Percentiles rank a stretch among this genome's conserved stretches.
These are phyloP conservation scores for Gyromitra esculenta DNA, from an alignment of 2,329 filamentous ascomycete genomes.

Conservation along the genomic window DNA sequence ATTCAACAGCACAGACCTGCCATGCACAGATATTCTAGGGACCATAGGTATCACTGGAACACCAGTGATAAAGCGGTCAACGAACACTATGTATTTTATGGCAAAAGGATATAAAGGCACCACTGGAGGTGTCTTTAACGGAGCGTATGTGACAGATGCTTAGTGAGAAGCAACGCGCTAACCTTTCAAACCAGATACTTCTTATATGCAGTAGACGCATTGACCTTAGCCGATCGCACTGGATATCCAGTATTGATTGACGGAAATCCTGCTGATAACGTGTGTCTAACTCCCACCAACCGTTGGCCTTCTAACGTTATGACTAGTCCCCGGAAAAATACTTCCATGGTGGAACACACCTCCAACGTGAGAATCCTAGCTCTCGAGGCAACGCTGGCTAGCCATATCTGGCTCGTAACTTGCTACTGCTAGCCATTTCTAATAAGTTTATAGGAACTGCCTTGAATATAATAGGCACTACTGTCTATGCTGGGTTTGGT, in stretches of 20 bases:
- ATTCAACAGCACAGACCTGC: conserved; percentile 29
- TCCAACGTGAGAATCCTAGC: conserved; percentile 1
- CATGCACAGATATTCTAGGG: conserved; percentile 12
- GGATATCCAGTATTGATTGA: conserved; percentile 26
- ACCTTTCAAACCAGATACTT: conserved; percentile 3
- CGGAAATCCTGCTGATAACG: conserved; percentile 28
- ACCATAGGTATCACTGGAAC: conserved; percentile 23
- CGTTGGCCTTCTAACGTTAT: background rate
- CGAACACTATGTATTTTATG: conserved; percentile 16
- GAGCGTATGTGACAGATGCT: conserved; percentile 5
- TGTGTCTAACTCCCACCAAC: background rate
- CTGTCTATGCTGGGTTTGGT: conserved; percentile 12
- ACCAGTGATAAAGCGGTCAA: conserved; percentile 6
- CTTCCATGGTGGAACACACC: conserved; percentile 27
- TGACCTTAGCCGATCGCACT: background rate
- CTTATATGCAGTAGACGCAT: conserved; percentile 25
- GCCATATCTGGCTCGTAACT: background rate
- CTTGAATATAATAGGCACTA: background rate
- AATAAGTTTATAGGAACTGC: conserved; percentile 6
- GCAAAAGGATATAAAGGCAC: conserved; percentile 14
- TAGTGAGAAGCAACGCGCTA: background rate
- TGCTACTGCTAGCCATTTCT: background rate
- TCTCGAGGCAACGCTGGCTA: background rate
- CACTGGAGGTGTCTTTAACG: conserved; percentile 1
- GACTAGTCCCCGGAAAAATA: conserved; percentile 29